Percentiles rank a stretch among this genome's conserved stretches.
Conservation (phyloP, 2,329 filamentous ascomycete species). For the Colletotrichum zoysiae region DNA sequence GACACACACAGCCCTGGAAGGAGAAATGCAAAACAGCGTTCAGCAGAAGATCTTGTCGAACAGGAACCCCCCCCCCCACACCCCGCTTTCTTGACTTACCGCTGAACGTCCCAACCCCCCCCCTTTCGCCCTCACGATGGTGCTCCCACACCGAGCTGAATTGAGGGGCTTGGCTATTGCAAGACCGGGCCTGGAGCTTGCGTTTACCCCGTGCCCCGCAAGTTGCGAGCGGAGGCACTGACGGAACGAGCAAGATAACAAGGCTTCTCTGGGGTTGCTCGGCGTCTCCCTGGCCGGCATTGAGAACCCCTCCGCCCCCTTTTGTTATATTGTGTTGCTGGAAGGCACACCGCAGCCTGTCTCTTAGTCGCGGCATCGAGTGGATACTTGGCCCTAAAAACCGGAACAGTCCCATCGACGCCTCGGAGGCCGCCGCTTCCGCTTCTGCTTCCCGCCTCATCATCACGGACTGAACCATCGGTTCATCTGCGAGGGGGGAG, state of each 20-base stretch:
- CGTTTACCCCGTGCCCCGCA: conserved; percentile 11
- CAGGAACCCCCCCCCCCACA: not conserved
- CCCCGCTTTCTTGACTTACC: not conserved
- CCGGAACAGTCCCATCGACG: not conserved
- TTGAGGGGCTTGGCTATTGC: not conserved
- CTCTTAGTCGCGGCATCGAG: not conserved
- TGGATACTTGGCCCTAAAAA: too few relatives aligned
- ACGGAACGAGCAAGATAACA: not conserved
- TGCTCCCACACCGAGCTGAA: not conserved
- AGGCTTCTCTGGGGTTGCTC: not conserved
- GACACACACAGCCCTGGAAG: too few relatives aligned
- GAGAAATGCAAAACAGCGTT: not conserved
- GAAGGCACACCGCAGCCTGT: not conserved
- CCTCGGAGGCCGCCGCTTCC: not conserved
- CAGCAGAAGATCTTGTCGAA: not conserved
- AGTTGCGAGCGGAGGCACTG: not conserved
- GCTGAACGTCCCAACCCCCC: not conserved
- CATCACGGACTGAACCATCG: not conserved
- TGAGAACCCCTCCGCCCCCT: not conserved
- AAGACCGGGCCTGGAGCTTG: not conserved
- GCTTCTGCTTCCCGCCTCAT: not conserved
- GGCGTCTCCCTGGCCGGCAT: not conserved
- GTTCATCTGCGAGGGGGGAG: not conserved
- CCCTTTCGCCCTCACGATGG: not conserved
- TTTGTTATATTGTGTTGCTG: not conserved